Base-by-base conservation (phyloP, 83 land plant species). In the Diphasiastrum complanatum region DNA sequence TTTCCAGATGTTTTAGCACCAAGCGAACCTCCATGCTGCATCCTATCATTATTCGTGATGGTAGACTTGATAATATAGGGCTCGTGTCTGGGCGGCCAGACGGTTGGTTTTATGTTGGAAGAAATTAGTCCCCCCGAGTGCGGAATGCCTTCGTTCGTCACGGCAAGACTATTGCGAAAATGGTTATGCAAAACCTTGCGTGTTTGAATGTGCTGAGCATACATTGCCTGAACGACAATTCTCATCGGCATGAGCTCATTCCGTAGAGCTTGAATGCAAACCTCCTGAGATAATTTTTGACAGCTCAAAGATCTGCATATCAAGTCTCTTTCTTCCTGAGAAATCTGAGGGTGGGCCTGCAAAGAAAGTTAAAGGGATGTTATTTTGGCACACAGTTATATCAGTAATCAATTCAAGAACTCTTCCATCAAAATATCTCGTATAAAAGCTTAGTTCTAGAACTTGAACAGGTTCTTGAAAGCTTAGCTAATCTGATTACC, bases 161-260 rank as follows among this genome's bases (percentile, higher is more conserved):
- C n/a, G n/a, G n/a, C n/a, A n/a, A n/a, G n/a, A n/a, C n/a, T n/a
- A n/a, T n/a, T n/a, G n/a, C n/a, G n/a, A n/a, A n/a, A n/a, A n/a
- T n/a, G n/a, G n/a, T n/a, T n/a, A n/a, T n/a, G n/a, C n/a, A n/a
- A n/a, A n/a, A n/a, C n/a, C n/a, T n/a, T n/a, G 1, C 53, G 53
- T n/a, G 53, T 23, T 19, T 55, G 38, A 27, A 55, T 31, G 35
- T 55, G 59, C 19, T 55, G 59, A 11, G 31, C 19, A 30, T 27
- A 55, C 59, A 55, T 55, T 11, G 59, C 59, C 27, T 55, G 59
- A 31, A 55, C 59, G 26, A 55, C 31, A 31, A 32, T 55, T 27
- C 59, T 24, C 59, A 55, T 31, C 5, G 59, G 59, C 59, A 55
- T 55, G 35, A 26, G 59, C 34, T 55, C 59, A 27, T 55, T 55